A percentile compares a stretch with the other conserved stretches of the same genome.
Evolutionary conservation across 768 basidiomycete species (phyloP).

Genomic region (Boletales sp.): DNA sequence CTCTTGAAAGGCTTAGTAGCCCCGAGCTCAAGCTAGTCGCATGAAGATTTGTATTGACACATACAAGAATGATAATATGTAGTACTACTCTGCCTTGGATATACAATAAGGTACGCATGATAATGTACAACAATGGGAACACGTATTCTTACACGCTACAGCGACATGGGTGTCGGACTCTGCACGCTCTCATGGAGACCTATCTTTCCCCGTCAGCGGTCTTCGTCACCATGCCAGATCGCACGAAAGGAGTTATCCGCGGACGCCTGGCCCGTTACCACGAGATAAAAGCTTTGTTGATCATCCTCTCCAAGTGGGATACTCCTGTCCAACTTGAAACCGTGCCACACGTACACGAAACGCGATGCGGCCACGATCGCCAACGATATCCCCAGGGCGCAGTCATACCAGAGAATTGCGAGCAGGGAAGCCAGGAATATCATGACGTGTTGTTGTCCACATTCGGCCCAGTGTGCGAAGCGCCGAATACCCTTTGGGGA

Average conservation of each 20-base stretch:
- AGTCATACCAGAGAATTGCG: constrained; percentile 17
- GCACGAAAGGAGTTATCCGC: constrained; percentile 1
- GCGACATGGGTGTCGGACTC: no score
- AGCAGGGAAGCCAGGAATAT: constrained; percentile 29
- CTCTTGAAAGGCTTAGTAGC: no score
- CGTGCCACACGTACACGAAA: constrained; percentile 27
- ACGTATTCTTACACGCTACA: no score
- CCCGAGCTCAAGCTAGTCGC: no score
- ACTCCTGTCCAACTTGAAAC: constrained; percentile 19
- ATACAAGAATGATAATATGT: no score
- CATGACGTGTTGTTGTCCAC: constrained; percentile 31
- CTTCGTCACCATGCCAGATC: background rate
- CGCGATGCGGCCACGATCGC: constrained; percentile 15
- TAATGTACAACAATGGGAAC: no score
- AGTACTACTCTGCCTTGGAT: no score
- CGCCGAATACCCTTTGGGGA: constrained; percentile 33
- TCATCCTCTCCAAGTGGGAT: constrained; percentile 32
- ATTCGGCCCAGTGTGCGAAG: constrained; percentile 37
- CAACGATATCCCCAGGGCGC: constrained; percentile 18
- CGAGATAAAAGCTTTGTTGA: constrained; percentile 32
- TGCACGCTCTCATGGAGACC: no score
- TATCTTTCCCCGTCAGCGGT: no score
- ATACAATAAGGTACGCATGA: no score
- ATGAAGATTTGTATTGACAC: no score
- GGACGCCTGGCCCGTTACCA: constrained; percentile 19